A percentile compares a stretch with the other conserved stretches of the same genome.
Evolutionary conservation across 2,329 filamentous ascomycete species (phyloP).

Genomic region (Cadophora sp.): DNA sequence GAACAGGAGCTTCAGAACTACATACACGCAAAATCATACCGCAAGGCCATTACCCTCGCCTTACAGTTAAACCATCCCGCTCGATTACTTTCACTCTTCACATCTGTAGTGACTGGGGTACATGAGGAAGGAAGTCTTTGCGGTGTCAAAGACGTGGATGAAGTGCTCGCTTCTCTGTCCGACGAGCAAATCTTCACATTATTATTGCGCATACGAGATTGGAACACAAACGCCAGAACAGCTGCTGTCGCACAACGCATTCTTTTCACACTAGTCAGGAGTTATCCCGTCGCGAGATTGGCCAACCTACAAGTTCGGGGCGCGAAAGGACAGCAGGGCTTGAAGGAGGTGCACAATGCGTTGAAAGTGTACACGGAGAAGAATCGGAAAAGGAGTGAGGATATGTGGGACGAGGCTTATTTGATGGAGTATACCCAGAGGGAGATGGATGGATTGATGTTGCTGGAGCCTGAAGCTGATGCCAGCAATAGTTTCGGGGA

Average conservation of each 20-base stretch:
- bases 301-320: slow-evolving; percentile 70
- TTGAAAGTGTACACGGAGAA: slow-evolving; percentile 89
- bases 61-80: slow-evolving; percentile 94
- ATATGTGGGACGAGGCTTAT: slow-evolving; percentile 92
- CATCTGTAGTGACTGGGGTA: slow-evolving; percentile 71
- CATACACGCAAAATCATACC: slow-evolving; percentile 85
- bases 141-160: slow-evolving; percentile 76
- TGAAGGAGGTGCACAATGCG: slow-evolving; percentile 88
- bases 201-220: slow-evolving; percentile 84
- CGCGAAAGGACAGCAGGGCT: slow-evolving; percentile 64
- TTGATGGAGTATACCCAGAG: slow-evolving; percentile 90
- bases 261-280: slow-evolving; percentile 78
- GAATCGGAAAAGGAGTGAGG: slow-evolving; percentile 89
- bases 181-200: slow-evolving; percentile 87
- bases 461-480: slow-evolving; percentile 28
- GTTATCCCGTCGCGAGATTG: slow-evolving; percentile 80
- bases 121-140: slow-evolving; percentile 69
- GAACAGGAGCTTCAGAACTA: slow-evolving; percentile 95
- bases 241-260: slow-evolving; percentile 86
- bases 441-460: slow-evolving; percentile 76
- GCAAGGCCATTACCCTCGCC: slow-evolving; percentile 90
- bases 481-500: slow-evolving; percentile 22
- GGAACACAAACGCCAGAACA: slow-evolving; percentile 95
- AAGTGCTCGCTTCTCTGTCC: slow-evolving; percentile 78
- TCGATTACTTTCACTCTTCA: slow-evolving; percentile 84